Base-by-base conservation (phyloP, 768 basidiomycete genomes). In the Calocera viscosa region DNA sequence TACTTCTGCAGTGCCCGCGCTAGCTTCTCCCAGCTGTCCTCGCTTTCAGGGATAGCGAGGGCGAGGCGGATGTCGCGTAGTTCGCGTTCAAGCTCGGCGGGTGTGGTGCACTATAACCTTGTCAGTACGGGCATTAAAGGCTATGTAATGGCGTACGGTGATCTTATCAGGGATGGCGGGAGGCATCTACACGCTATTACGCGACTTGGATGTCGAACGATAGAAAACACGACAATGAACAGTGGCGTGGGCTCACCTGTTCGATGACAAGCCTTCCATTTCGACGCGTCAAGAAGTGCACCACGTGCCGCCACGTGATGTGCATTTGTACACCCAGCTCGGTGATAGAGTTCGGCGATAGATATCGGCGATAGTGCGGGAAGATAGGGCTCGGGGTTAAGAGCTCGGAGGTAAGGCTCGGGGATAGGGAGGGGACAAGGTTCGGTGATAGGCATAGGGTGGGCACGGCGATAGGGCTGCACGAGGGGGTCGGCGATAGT, bases 11-110 rank as follows among this genome's bases (percentile, higher is more conserved):
- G 72, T 2, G 80, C 80, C 38, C 81, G 78, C 1, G 81, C 74
- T 60, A 91, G 88, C 19, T 75, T 78, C 66, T 90, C 88, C 90
- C 90, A 92, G 16, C 84, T 84, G 32, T 92, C 89, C 73, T 92
- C 90, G 1, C 87, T 84, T 74, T 92, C 90, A 35, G 70, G 68
- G 24, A 68, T 71, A 39, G 64, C 65, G 66, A 74, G 68, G 11
- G 67, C 34, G 17, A 26, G 5, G 24, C 68, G 67, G 53, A 73
- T 67, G 19, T 71, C 70, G 7, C 68, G 24, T 22, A 73, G 66
- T 43, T 73, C 67, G 12, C 33, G 41, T 26, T 65, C 47, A 32
- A 73, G 64, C 38, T 68, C 65, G 32, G 65, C 65, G 26, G 68
- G 63, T 11, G 69, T 70, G 17, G 69, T 68, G 69, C 72, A 73